Evolutionary conservation across 2,329 filamentous ascomycete species (phyloP).

Genomic region (Stagonosporopsis rhizophila): DNA sequence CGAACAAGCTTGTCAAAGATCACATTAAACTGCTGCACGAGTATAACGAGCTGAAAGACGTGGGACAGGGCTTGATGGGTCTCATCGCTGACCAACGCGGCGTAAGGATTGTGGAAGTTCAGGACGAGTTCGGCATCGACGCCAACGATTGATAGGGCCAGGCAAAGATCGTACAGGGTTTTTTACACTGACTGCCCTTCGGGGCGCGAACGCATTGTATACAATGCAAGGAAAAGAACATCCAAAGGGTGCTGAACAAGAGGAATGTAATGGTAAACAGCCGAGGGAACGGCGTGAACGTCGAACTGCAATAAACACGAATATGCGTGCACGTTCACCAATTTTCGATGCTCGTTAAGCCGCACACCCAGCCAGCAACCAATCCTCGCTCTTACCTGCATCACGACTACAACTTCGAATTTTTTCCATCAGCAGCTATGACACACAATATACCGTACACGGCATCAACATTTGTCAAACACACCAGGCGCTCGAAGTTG

Average conservation of each 20-base stretch:
- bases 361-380: constrained; percentile 18
- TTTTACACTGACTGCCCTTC: not conserved
- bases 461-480: constrained; percentile 32
- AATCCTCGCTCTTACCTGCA: constrained; percentile 15
- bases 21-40: constrained; percentile 71
- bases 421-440: constrained; percentile 25
- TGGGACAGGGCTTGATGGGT: constrained; percentile 70
- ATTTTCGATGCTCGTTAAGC: constrained; percentile 19
- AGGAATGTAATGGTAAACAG: not conserved
- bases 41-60: constrained; percentile 76
- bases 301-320: constrained; percentile 3
- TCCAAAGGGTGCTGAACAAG: not conserved
- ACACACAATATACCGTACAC: constrained; percentile 35
- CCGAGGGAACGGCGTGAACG: constrained; percentile 1
- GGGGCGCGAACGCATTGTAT: not conserved
- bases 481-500: constrained; percentile 1
- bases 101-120: constrained; percentile 59
- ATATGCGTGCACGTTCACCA: constrained; percentile 17
- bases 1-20: constrained; percentile 62
- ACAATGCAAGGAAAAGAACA: not conserved
- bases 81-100: constrained; percentile 71
- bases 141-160: constrained; percentile 50
- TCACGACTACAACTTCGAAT: constrained; percentile 22
- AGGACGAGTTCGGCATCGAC: constrained; percentile 57
- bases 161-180: not conserved